phyloP scores from a whole-genome alignment of 495 filamentous ascomycete species.

The Penicillium parvum region DNA sequence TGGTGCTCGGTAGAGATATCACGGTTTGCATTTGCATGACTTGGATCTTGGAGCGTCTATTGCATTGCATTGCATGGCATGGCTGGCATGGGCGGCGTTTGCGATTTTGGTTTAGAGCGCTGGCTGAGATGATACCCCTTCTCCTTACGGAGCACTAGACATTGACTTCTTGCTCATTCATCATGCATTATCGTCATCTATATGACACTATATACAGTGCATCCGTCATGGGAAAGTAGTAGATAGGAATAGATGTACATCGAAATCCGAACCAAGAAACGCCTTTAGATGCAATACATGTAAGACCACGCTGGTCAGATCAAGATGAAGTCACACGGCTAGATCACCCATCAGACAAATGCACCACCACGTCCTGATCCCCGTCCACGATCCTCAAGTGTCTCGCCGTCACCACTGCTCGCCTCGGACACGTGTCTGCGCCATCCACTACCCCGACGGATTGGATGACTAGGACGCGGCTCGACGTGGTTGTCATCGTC shows the following conservation, averaged over 20 bases:
- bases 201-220: slow-evolving; percentile 24
- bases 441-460: slow-evolving; percentile 30
- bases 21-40: neutral
- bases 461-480: slow-evolving; percentile 9
- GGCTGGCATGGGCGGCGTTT: slow-evolving; percentile 11
- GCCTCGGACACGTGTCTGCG: slow-evolving; percentile 27
- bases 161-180: slow-evolving; percentile 16
- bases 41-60: neutral
- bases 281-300: slow-evolving; percentile 1
- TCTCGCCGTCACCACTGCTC: slow-evolving; percentile 17
- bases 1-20: slow-evolving; percentile 3
- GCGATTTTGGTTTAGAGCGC: neutral
- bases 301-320: slow-evolving; percentile 1
- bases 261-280: slow-evolving; percentile 1
- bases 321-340: neutral
- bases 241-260: slow-evolving; percentile 1
- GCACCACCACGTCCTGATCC: slow-evolving; percentile 10
- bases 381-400: slow-evolving; percentile 5
- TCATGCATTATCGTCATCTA: slow-evolving; percentile 24
- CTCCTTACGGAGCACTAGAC: neutral
- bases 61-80: neutral
- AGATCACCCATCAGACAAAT: slow-evolving; percentile 14
- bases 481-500: slow-evolving; percentile 6
- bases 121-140: neutral
- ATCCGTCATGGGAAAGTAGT: slow-evolving; percentile 5